phyloP scores from a whole-genome alignment of 208 protist species.

The Kentomonas sorsogonicus region DNA sequence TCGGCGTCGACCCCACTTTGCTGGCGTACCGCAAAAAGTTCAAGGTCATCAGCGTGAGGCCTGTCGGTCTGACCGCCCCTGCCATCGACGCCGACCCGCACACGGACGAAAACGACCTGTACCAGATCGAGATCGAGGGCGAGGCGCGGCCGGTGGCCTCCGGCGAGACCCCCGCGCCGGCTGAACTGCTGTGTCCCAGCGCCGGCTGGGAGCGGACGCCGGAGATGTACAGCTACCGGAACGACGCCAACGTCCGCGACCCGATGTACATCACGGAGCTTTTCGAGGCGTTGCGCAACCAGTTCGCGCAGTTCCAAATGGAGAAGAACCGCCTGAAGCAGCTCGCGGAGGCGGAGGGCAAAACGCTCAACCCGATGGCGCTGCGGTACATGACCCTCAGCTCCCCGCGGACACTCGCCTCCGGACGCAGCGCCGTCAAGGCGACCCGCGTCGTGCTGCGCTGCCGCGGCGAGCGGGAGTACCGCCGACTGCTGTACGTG shows the following conservation, averaged over 20 bases:
- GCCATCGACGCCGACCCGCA: too few species aligned
- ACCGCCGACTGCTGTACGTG: slow-evolving; percentile 48
- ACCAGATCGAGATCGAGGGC: slow-evolving; percentile 25
- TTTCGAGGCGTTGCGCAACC: slow-evolving; percentile 21
- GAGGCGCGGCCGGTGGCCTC: slow-evolving; percentile 17
- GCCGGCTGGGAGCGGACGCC: background rate
- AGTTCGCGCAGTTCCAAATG: slow-evolving; percentile 15
- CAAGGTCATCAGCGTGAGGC: slow-evolving; percentile 33
- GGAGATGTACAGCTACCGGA: slow-evolving; percentile 1
- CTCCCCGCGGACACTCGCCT: too few species aligned
- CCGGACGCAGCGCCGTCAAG: too few species aligned
- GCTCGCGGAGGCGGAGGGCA: slow-evolving; percentile 40
- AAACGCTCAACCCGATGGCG: too few species aligned
- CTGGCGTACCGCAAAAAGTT: slow-evolving; percentile 42
- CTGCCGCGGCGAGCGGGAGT: slow-evolving; percentile 27
- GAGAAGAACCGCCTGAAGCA: slow-evolving; percentile 8
- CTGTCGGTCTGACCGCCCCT: too few species aligned
- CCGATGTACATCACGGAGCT: slow-evolving; percentile 24
- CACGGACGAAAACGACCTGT: slow-evolving; percentile 26
- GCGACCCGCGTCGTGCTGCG: slow-evolving; percentile 21
- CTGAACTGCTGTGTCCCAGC: slow-evolving; percentile 7
- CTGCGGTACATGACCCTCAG: too few species aligned
- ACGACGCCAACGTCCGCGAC: slow-evolving; percentile 21
- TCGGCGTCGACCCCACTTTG: background rate
- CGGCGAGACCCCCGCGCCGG: slow-evolving; percentile 24